These are phyloP conservation scores for Candida patagonica DNA, from an alignment of 805 yeast genomes.

Conservation along the genomic window DNA sequence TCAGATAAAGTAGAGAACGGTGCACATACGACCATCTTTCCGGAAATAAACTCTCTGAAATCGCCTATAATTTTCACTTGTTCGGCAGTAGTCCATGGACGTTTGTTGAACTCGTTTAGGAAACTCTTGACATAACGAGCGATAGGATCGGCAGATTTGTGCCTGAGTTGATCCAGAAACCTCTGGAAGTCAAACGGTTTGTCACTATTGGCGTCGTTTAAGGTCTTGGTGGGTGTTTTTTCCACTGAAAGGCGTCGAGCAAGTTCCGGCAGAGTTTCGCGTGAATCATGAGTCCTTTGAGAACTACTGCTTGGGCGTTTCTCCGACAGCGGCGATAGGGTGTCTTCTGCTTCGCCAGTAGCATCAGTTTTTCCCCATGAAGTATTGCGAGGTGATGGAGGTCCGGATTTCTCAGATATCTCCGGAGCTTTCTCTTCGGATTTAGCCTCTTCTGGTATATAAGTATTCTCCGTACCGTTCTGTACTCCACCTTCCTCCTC, in stretches of 20 bases:
- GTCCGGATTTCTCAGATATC: not conserved
- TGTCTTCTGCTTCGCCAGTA: too few species aligned
- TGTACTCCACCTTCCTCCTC: not conserved
- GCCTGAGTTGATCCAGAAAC: constrained; percentile 62
- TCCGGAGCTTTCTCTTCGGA: not conserved
- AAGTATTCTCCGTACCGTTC: not conserved
- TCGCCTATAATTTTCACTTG: constrained; percentile 70
- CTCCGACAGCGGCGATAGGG: too few species aligned
- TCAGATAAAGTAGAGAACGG: constrained; percentile 67
- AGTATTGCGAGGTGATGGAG: too few species aligned
- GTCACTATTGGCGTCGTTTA: constrained; percentile 2
- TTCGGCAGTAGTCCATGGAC: constrained; percentile 64
- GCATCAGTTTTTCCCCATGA: too few species aligned
- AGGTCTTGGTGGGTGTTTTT: not conserved
- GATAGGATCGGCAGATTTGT: constrained; percentile 76
- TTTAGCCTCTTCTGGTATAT: not conserved
- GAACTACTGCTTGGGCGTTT: too few species aligned
- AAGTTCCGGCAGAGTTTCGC: too few species aligned
- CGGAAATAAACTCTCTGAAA: constrained; percentile 60
- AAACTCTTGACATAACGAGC: constrained; percentile 82
- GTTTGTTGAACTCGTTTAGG: constrained; percentile 61
- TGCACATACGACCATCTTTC: constrained; percentile 42
- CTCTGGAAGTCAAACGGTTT: constrained; percentile 70
- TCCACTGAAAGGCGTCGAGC: not conserved
- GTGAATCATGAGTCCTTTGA: too few species aligned